Conservation (phyloP, 2,329 filamentous ascomycete species). For the Colletotrichum lupini region DNA sequence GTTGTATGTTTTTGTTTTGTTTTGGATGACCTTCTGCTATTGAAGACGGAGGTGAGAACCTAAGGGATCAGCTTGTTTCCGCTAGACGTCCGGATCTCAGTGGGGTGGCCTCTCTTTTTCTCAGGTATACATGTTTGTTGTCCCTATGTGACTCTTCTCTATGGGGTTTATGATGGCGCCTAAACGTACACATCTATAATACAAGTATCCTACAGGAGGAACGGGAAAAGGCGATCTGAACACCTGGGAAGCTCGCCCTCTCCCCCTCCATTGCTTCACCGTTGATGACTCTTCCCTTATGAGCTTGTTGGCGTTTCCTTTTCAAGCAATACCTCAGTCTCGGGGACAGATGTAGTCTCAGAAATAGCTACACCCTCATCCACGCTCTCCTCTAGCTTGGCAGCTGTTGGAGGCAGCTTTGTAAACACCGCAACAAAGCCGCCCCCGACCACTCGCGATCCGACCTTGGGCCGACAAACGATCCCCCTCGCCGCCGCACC, state of each 20-base stretch:
- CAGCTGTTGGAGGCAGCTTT: not conserved
- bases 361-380: not conserved
- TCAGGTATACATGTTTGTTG: not conserved
- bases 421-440: constrained; percentile 52
- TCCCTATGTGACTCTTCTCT: not conserved
- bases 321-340: not conserved
- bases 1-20: not conserved
- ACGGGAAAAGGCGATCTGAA: not conserved
- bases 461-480: constrained; percentile 55
- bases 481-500: constrained; percentile 41
- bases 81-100: not conserved
- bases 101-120: not conserved
- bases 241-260: not conserved
- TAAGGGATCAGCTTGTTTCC: not conserved
- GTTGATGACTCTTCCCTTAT: not conserved
- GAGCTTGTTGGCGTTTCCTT: not conserved
- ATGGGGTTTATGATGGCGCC: not conserved
- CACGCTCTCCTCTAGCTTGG: not conserved
- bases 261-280: not conserved
- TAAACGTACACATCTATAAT: not conserved
- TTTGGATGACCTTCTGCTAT: too few species aligned
- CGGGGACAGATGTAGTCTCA: not conserved
- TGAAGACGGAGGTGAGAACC: too few species aligned
- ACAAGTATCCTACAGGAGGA: not conserved
- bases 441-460: constrained; percentile 51